Evolutionary conservation across 192 early-diverging fungal genomes (phyloP).

Genomic region (Chytriomyces sp.): DNA sequence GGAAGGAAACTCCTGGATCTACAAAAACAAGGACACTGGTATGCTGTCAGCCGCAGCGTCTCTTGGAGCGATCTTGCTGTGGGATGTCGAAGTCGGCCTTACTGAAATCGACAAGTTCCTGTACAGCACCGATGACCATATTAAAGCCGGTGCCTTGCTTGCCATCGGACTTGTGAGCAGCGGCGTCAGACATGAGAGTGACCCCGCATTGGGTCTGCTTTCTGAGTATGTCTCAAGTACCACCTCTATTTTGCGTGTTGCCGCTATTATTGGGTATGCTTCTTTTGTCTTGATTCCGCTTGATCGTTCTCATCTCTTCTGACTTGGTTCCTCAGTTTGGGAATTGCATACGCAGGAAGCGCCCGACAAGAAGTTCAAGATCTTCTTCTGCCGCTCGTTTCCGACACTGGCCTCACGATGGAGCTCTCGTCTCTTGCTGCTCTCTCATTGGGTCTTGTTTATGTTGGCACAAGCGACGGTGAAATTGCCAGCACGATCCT

Average conservation of each 20-base stretch:
- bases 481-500: slow-evolving; percentile 91
- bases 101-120: slow-evolving; percentile 94
- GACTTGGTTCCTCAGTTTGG: slow-evolving; percentile 63
- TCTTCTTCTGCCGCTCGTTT: slow-evolving; percentile 78
- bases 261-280: slow-evolving; percentile 79
- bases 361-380: slow-evolving; percentile 84
- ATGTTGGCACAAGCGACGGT: slow-evolving; percentile 85
- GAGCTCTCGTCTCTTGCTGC: slow-evolving; percentile 90
- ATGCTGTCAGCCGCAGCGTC: slow-evolving; percentile 97
- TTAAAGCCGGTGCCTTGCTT: slow-evolving; percentile 92
- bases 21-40: slow-evolving; percentile 97
- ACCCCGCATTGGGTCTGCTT: slow-evolving; percentile 89
- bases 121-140: slow-evolving; percentile 83
- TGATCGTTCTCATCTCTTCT: slow-evolving; percentile 13
- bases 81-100: slow-evolving; percentile 92
- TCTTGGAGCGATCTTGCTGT: slow-evolving; percentile 88
- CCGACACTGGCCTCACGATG: slow-evolving; percentile 80
- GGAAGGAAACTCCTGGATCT: slow-evolving; percentile 87
- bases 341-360: slow-evolving; percentile 93
- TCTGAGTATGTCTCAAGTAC: slow-evolving; percentile 77
- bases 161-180: slow-evolving; percentile 92
- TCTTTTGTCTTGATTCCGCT: background rate
- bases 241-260: slow-evolving; percentile 64
- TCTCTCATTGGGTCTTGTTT: slow-evolving; percentile 89
- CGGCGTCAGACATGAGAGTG: slow-evolving; percentile 88